Evolutionary conservation across 2,329 filamentous ascomycete genomes (phyloP).

Genomic region (Tympanopsis confertula): DNA sequence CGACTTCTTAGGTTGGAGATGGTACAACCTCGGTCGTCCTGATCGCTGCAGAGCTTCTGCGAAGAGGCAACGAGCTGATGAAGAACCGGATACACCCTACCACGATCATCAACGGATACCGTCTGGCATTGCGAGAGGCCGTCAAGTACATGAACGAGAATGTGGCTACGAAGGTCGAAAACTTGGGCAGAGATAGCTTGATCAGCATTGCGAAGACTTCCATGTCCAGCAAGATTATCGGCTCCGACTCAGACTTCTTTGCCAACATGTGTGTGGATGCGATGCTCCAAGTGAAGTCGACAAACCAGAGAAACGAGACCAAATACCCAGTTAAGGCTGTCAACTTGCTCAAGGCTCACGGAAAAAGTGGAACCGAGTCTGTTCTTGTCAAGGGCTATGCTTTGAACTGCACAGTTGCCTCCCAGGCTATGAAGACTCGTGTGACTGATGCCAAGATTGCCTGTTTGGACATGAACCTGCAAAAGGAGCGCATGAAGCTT

Average conservation of each 20-base stretch:
- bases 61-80: conserved; percentile 93
- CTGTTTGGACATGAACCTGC: conserved; percentile 91
- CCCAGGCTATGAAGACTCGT: conserved; percentile 91
- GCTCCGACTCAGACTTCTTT: conserved; percentile 90
- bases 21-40: conserved; percentile 96
- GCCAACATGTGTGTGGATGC: conserved; percentile 94
- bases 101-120: conserved; percentile 97
- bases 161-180: conserved; percentile 89
- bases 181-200: conserved; percentile 78
- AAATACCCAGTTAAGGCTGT: conserved; percentile 99
- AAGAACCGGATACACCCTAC: conserved; percentile 99
- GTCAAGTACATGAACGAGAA: conserved; percentile 99
- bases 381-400: conserved; percentile 91
- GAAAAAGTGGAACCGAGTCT: conserved; percentile 66
- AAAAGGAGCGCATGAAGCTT: conserved; percentile 98
- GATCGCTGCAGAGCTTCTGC: conserved; percentile 88
- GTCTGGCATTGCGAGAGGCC: conserved; percentile 85
- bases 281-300: conserved; percentile 86
- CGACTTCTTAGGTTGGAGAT: conserved; percentile 59
- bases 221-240: conserved; percentile 99
- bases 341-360: conserved; percentile 96
- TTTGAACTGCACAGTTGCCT: conserved; percentile 95
- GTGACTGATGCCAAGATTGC: conserved; percentile 94
- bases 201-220: conserved; percentile 95
- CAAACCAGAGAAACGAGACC: conserved; percentile 77